Evolutionary conservation across 768 basidiomycete genomes (phyloP), one percentile per base, ranked within the genome.

Genomic region (Collybia sordida): DNA sequence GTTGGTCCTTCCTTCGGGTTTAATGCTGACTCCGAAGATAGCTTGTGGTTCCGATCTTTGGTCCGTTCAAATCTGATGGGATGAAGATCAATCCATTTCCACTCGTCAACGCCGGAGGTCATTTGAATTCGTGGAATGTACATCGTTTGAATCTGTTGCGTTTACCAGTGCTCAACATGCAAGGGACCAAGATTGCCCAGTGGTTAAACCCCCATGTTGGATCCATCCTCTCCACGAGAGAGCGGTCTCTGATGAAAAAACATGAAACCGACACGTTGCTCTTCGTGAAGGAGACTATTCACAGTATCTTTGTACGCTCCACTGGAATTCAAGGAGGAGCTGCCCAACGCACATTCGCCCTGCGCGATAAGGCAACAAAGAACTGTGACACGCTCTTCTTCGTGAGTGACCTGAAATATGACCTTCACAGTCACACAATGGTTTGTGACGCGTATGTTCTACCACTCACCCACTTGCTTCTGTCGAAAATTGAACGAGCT

Each of bases 361-460:
- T 64, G 5, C 38, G 45, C n/a, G 58, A 59, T 36, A 56, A 27
- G 36, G 57, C 35, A 15, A 50, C 40, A 45, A 54, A 40, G 19
- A 51, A 45, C 51, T 49, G 23, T 18, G 39, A 78, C 49, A 69
- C 72, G 0, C 14, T 75, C 22, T 55, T 80, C 38, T 64, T 75
- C 47, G 53, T 77, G 45, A 63, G 63, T 24, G 59, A 55, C 42
- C 52, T 80, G 24, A 66, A 70, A 6, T 63, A 69, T 36, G 78
- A 80, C 52, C 38, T 73, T 4, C 56, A 62, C 11, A 66, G 71
- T 1, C 71, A 76, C 54, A 78, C 77, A 6, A 49, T 79, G 8
- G 54, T 78, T 11, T 64, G 63, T 9, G 72, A 78, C 49, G 70
- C 62, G 14, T 78, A 65, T 55, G 63, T 78, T 17, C 57, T 70